Evolutionary conservation across 805 yeast species (phyloP).

Genomic region (Suhomyces vadensis): DNA sequence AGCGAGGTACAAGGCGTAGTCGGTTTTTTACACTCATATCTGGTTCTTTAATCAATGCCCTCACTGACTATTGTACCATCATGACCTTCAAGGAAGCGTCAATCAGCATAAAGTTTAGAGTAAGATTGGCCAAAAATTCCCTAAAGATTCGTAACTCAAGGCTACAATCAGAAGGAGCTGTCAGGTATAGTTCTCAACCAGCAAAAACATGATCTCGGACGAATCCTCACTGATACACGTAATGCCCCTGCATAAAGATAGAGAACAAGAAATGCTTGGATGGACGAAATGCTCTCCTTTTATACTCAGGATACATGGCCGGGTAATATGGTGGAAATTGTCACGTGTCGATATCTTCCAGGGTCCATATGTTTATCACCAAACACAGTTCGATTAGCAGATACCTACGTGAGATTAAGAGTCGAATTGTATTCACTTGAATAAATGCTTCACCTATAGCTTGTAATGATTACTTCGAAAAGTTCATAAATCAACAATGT

Average conservation of each 20-base stretch:
- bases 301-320: constrained; percentile 12
- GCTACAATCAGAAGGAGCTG: constrained; percentile 59
- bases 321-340: constrained; percentile 7
- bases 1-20: constrained; percentile 55
- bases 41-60: constrained; percentile 23
- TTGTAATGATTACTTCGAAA: too few relatives aligned
- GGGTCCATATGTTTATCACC: not conserved
- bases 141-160: constrained; percentile 53
- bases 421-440: too few relatives aligned
- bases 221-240: constrained; percentile 99
- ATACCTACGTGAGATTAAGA: too few relatives aligned
- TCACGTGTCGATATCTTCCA: not conserved
- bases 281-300: constrained; percentile 11
- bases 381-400: too few relatives aligned
- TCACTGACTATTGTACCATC: constrained; percentile 19
- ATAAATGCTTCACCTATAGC: too few relatives aligned
- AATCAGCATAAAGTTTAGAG: not conserved
- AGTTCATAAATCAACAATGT: too few relatives aligned
- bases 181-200: constrained; percentile 99
- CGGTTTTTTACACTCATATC: not conserved
- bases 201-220: constrained; percentile 99
- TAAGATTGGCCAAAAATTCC: constrained; percentile 71
- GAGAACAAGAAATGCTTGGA: constrained; percentile 33
- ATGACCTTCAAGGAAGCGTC: constrained; percentile 38
- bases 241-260: constrained; percentile 99